Conservation (phyloP, 2,329 filamentous ascomycete species). For the Monosporascus sp. region DNA sequence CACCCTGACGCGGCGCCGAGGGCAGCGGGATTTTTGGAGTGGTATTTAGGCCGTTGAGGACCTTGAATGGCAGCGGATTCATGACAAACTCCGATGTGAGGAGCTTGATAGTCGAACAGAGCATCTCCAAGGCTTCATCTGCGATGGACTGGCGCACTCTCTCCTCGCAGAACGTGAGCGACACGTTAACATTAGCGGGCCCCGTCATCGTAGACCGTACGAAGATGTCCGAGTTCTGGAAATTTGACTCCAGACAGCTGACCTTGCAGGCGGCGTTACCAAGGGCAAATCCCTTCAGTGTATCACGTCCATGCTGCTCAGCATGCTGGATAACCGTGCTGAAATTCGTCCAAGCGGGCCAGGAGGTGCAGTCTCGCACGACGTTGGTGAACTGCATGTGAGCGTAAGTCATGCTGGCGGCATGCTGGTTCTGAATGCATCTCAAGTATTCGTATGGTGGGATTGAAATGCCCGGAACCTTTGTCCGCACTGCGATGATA, state of each 20-base stretch:
- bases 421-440: constrained; percentile 43
- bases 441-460: constrained; percentile 45
- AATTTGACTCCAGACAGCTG: constrained; percentile 33
- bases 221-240: constrained; percentile 41
- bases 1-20: constrained; percentile 15
- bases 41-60: constrained; percentile 33
- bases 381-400: constrained; percentile 47
- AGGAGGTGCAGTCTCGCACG: constrained; percentile 47
- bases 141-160: constrained; percentile 38
- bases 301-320: constrained; percentile 34
- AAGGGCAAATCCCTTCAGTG: constrained; percentile 37
- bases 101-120: constrained; percentile 39
- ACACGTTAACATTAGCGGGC: constrained; percentile 33
- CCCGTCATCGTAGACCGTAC: constrained; percentile 36
- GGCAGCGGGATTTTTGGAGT: constrained; percentile 39
- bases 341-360: constrained; percentile 49
- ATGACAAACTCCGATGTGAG: constrained; percentile 42
- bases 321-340: constrained; percentile 51
- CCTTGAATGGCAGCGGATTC: constrained; percentile 40
- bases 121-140: constrained; percentile 38
- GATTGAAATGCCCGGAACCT: constrained; percentile 37
- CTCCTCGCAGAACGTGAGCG: constrained; percentile 41
- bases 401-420: constrained; percentile 43
- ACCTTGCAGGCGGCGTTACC: constrained; percentile 42
- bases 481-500: constrained; percentile 43